phyloP scores from a whole-genome alignment of 768 basidiomycete genomes.

The Trametes maxima region DNA sequence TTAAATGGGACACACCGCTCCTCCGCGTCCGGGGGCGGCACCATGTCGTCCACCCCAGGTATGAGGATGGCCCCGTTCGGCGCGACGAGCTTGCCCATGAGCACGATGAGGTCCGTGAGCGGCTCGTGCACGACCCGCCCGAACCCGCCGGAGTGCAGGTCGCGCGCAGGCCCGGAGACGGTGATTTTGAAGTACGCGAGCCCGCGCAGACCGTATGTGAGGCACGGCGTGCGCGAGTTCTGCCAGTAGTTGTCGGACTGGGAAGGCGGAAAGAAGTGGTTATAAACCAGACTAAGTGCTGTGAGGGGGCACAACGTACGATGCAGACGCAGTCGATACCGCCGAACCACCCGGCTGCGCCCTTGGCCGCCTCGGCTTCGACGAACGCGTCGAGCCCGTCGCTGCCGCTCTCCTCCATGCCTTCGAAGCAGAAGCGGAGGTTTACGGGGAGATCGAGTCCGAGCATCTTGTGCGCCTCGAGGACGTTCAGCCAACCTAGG shows the following conservation, averaged over 20 bases:
- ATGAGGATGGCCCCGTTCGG: slow-evolving; percentile 81
- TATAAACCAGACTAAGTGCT: background rate
- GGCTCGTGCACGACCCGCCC: slow-evolving; percentile 85
- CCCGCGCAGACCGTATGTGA: slow-evolving; percentile 90
- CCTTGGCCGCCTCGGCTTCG: slow-evolving; percentile 65
- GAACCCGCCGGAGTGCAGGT: slow-evolving; percentile 90
- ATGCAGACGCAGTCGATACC: slow-evolving; percentile 95
- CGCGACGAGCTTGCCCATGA: slow-evolving; percentile 87
- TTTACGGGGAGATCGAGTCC: slow-evolving; percentile 83
- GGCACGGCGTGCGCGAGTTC: slow-evolving; percentile 74
- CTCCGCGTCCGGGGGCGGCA: slow-evolving; percentile 69
- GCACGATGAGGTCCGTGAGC: slow-evolving; percentile 86
- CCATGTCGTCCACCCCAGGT: slow-evolving; percentile 87
- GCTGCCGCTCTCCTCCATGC: slow-evolving; percentile 95
- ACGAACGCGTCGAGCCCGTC: slow-evolving; percentile 91
- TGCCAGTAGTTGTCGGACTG: slow-evolving; percentile 96
- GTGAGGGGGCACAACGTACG: slow-evolving; percentile 43
- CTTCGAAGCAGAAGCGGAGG: slow-evolving; percentile 90
- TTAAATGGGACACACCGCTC: slow-evolving; percentile 56
- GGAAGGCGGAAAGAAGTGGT: background rate
- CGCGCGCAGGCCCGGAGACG: slow-evolving; percentile 80
- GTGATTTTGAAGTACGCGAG: slow-evolving; percentile 84
- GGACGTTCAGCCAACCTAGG: slow-evolving; percentile 86
- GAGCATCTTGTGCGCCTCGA: slow-evolving; percentile 77
- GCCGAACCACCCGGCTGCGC: slow-evolving; percentile 72